Percentiles rank a stretch among this genome's conserved stretches.
phyloP scores from a whole-genome alignment of 495 filamentous ascomycete genomes.

The Lentithecium fluviatile region DNA sequence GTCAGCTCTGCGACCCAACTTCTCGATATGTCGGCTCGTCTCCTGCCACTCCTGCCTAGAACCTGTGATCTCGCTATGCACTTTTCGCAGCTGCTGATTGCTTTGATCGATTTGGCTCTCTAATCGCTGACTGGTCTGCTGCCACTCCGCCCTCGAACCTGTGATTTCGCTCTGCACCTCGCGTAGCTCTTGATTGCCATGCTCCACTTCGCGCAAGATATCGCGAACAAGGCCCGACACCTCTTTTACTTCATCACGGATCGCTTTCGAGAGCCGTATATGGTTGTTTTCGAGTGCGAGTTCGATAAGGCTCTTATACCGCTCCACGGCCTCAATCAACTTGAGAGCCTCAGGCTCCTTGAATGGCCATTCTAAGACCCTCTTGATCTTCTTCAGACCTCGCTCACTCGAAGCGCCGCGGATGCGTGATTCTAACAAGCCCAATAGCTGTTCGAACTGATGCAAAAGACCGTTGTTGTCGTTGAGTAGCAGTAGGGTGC shows the following conservation, averaged over 20 bases:
- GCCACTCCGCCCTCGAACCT: too few relatives aligned
- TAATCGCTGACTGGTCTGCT: too few relatives aligned
- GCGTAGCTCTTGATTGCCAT: too few relatives aligned
- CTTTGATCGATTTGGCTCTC: too few relatives aligned
- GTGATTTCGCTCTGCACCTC: too few relatives aligned
- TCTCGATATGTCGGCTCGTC: too few relatives aligned
- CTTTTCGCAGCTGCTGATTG: too few relatives aligned
- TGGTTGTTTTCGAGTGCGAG: constrained; percentile 8
- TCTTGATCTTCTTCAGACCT: too few relatives aligned
- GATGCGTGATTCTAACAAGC: background rate
- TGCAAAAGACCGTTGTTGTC: background rate
- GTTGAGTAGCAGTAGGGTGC: background rate
- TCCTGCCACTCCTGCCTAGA: too few relatives aligned
- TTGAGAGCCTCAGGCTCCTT: constrained; percentile 5
- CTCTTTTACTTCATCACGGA: background rate
- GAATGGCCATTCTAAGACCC: background rate
- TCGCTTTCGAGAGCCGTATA: constrained; percentile 4
- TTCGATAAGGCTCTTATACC: constrained; percentile 5
- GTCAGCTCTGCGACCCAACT: too few relatives aligned
- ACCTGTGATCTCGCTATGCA: too few relatives aligned
- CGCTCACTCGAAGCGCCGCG: background rate
- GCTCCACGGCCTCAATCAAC: background rate
- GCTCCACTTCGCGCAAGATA: too few relatives aligned
- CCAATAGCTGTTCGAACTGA: constrained; percentile 5
- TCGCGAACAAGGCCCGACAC: background rate